phyloP scores from a whole-genome alignment of 2,329 filamentous ascomycete genomes.

The Trichoderma polysporum region DNA sequence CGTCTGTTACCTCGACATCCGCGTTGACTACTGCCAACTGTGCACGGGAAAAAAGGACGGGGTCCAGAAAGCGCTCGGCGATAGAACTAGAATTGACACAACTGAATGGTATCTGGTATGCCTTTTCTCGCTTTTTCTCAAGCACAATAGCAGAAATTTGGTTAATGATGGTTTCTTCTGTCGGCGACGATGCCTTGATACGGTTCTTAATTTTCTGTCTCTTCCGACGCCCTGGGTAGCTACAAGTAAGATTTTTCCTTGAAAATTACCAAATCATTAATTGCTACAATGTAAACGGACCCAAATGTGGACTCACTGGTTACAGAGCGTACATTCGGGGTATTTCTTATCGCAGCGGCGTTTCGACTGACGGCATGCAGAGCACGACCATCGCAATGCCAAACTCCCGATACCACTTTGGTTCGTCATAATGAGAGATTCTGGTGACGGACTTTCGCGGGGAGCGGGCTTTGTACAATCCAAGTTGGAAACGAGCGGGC shows the following conservation, averaged over 20 bases:
- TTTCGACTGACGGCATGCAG: slow-evolving; percentile 17
- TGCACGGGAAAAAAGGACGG: slow-evolving; percentile 16
- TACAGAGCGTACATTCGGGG: slow-evolving; percentile 15
- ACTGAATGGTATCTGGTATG: background rate
- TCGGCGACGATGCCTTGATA: background rate
- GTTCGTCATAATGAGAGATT: background rate
- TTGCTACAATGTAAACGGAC: background rate
- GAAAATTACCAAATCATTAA: background rate
- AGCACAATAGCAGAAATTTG: no score
- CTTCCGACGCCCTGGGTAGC: slow-evolving; percentile 21
- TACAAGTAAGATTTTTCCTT: slow-evolving; percentile 18
- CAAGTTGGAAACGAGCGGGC: background rate
- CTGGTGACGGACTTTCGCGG: background rate
- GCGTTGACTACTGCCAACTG: slow-evolving; percentile 8
- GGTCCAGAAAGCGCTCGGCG: slow-evolving; percentile 18
- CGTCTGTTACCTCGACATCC: slow-evolving; percentile 3
- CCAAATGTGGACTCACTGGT: slow-evolving; percentile 1
- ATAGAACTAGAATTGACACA: background rate
- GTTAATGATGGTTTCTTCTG: background rate
- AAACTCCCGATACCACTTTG: background rate
- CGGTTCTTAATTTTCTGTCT: background rate
- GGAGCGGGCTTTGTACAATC: background rate
- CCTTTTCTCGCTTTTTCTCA: background rate
- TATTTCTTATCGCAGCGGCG: slow-evolving; percentile 20
- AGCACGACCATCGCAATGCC: slow-evolving; percentile 12